These are phyloP conservation scores for Syzygium syzygioides DNA, from an alignment of 441 rosid species.

Conservation along the genomic window DNA sequence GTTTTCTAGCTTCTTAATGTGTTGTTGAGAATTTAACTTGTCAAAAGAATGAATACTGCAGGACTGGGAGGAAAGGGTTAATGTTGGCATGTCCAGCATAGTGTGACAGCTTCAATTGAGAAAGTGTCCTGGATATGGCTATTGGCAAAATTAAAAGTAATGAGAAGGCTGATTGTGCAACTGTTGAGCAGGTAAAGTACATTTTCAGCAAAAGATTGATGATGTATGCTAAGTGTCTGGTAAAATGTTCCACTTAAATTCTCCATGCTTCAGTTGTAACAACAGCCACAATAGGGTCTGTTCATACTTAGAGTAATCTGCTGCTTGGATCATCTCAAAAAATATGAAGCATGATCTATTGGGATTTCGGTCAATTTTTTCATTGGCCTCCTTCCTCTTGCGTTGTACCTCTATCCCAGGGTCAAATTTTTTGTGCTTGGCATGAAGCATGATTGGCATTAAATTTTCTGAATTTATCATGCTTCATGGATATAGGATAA, in stretches of 20 bases:
- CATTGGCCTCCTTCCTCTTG: background rate
- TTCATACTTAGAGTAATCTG: background rate
- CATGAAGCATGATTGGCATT: background rate
- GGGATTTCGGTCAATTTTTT: too few species aligned
- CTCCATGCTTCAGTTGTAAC: background rate
- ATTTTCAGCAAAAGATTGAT: background rate
- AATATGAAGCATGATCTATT: too few species aligned
- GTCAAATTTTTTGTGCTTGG: fast-evolving
- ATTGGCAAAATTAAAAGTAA: conserved; percentile 60
- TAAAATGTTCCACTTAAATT: background rate
- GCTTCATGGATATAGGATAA: too few species aligned
- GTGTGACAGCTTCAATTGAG: conserved; percentile 72
- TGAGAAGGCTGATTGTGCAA: conserved; percentile 88
- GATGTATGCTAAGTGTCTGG: background rate
- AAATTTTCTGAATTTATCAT: too few species aligned
- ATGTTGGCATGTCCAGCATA: conserved; percentile 68
- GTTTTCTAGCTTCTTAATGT: background rate
- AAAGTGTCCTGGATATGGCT: conserved; percentile 56
- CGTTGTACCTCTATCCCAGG: background rate
- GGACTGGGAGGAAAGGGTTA: conserved; percentile 87
- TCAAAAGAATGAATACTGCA: conserved; percentile 6
- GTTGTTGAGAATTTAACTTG: background rate
- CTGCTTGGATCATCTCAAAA: background rate
- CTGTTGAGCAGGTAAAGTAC: conserved; percentile 67
- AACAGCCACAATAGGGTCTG: background rate